Conservation (phyloP, 345 rosid genomes). For the Salix udensis region DNA sequence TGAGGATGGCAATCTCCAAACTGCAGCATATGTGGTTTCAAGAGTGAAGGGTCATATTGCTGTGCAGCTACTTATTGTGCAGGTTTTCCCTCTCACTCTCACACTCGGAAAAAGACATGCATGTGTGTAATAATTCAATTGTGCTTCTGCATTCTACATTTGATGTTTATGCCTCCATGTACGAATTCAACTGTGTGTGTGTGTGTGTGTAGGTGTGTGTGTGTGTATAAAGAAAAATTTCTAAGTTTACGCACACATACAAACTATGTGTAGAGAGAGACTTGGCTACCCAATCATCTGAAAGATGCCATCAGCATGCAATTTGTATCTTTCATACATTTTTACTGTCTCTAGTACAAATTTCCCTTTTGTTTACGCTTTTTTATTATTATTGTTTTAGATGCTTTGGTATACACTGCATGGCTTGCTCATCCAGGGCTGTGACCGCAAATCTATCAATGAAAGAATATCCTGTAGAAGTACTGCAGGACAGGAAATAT, state of each 20-base stretch:
- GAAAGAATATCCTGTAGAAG: neutral
- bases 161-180: neutral
- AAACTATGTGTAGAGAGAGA: neutral
- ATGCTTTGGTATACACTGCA: neutral
- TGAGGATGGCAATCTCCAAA: constrained; percentile 70
- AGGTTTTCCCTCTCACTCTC: constrained; percentile 40
- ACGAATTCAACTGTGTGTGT: neutral
- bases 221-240: too few relatives aligned
- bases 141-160: neutral
- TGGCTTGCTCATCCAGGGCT: neutral
- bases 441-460: neutral
- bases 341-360: neutral
- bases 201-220: neutral
- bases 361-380: neutral
- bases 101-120: neutral
- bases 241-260: too few relatives aligned
- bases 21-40: constrained; percentile 68
- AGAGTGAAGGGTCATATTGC: constrained; percentile 79
- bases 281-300: neutral
- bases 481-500: neutral
- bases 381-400: neutral
- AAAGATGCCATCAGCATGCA: neutral
- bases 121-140: neutral
- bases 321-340: neutral
- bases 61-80: constrained; percentile 64